Conservation (phyloP, 2,329 filamentous ascomycete genomes). For the Mycosphaerella arachidis region DNA sequence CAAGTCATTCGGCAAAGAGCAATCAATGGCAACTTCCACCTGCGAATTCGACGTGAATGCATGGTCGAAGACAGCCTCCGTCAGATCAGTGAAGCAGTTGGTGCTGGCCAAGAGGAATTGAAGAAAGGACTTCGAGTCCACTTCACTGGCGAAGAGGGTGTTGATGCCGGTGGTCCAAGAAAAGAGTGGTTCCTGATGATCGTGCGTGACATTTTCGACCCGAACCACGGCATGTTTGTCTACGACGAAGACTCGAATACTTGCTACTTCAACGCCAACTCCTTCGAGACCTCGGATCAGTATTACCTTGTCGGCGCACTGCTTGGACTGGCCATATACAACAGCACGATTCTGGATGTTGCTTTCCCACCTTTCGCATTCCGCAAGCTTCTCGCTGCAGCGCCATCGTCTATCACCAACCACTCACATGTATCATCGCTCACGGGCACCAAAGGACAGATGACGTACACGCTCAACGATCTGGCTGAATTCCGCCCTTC, state of each 20-base stretch:
- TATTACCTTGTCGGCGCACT: slow-evolving; percentile 87
- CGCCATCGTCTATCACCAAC: slow-evolving; percentile 58
- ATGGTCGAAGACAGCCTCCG: slow-evolving; percentile 83
- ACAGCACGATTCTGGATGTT: slow-evolving; percentile 86
- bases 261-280: slow-evolving; percentile 89
- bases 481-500: slow-evolving; percentile 75
- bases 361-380: slow-evolving; percentile 86
- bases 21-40: slow-evolving; percentile 65
- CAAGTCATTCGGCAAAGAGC: slow-evolving; percentile 72
- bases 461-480: slow-evolving; percentile 75
- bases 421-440: slow-evolving; percentile 46
- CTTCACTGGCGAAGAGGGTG: slow-evolving; percentile 83
- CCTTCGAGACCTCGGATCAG: slow-evolving; percentile 86
- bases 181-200: slow-evolving; percentile 95
- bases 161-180: slow-evolving; percentile 81
- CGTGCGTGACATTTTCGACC: slow-evolving; percentile 84
- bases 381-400: slow-evolving; percentile 75
- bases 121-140: slow-evolving; percentile 85
- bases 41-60: slow-evolving; percentile 77
- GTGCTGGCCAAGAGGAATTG: slow-evolving; percentile 74
- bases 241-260: slow-evolving; percentile 88
- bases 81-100: slow-evolving; percentile 78
- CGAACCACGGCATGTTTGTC: slow-evolving; percentile 83
- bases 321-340: slow-evolving; percentile 86
- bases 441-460: slow-evolving; percentile 38